Conservation (phyloP, 495 filamentous ascomycete species). For the Polyplosphaeria fusca region DNA sequence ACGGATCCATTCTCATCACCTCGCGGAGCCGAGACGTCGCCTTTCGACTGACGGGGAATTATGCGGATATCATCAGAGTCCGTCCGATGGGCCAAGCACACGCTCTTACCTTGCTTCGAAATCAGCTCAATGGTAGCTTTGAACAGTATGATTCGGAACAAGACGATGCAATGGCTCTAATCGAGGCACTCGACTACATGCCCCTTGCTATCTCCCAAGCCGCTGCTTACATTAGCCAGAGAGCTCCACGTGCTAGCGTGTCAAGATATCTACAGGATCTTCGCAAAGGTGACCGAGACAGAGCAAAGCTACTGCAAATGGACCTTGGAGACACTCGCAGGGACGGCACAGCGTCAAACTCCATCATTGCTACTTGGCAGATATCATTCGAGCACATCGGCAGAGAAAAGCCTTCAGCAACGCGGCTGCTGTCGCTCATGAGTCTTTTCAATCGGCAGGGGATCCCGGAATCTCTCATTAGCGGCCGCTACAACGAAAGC, state of each 20-base stretch:
- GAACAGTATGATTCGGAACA: no score
- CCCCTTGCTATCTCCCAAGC: constrained; percentile 31
- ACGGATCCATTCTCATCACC: constrained; percentile 25
- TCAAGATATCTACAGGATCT: constrained; percentile 42
- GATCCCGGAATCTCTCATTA: constrained; percentile 32
- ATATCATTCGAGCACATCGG: constrained; percentile 47
- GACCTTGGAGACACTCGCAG: constrained; percentile 42
- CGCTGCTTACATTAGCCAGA: constrained; percentile 25
- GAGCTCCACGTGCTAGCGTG: constrained; percentile 36
- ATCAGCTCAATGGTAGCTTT: constrained; percentile 37
- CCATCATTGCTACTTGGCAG: constrained; percentile 49
- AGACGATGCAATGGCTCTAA: constrained; percentile 13
- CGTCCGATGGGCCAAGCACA: constrained; percentile 39
- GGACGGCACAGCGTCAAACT: constrained; percentile 45
- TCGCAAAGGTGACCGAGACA: constrained; percentile 41
- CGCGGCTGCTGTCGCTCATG: constrained; percentile 35
- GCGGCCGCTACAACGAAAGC: constrained; percentile 3
- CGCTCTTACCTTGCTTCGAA: constrained; percentile 43
- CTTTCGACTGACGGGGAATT: constrained; percentile 37
- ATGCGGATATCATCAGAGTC: constrained; percentile 43
- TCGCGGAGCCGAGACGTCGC: constrained; percentile 24
- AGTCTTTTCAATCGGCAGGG: constrained; percentile 33
- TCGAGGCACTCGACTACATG: constrained; percentile 27
- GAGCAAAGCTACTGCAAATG: constrained; percentile 42
- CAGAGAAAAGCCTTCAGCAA: constrained; percentile 27